Percentiles rank a stretch among this genome's conserved stretches.
These are phyloP conservation scores for Lipomyces chichibuensis DNA, from an alignment of 805 yeast genomes.

Conservation along the genomic window DNA sequence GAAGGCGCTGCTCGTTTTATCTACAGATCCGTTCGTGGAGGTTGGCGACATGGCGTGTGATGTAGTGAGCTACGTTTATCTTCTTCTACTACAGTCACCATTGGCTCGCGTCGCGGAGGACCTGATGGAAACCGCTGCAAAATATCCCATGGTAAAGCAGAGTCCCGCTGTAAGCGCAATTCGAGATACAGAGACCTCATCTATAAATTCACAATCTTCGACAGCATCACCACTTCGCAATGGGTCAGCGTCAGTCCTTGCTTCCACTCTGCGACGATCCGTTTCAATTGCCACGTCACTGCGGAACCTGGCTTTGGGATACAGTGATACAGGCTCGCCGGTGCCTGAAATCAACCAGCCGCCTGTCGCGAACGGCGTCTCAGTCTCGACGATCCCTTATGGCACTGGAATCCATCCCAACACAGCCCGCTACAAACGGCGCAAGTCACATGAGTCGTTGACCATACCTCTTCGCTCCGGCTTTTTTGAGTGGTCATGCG, in stretches of 20 bases:
- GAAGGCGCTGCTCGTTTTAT: constrained; percentile 76
- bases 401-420: constrained; percentile 43
- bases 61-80: constrained; percentile 71
- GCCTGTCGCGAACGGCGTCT: constrained; percentile 25
- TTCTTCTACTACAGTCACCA: constrained; percentile 65
- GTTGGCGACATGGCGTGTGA: constrained; percentile 72
- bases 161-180: not conserved
- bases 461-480: constrained; percentile 44
- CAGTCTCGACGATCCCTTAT: constrained; percentile 41
- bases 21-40: constrained; percentile 87
- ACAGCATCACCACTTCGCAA: constrained; percentile 14
- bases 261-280: constrained; percentile 36
- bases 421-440: constrained; percentile 40
- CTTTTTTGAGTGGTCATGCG: constrained; percentile 57
- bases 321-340: constrained; percentile 16
- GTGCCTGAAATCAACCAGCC: constrained; percentile 30
- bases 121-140: constrained; percentile 27
- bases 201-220: not conserved
- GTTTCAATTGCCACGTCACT: constrained; percentile 40
- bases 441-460: constrained; percentile 36
- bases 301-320: constrained; percentile 35
- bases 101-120: constrained; percentile 65
- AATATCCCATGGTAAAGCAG: not conserved
- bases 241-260: constrained; percentile 21
- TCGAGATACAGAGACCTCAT: not conserved